Base-by-base conservation (phyloP, 495 filamentous ascomycete species). In the Lophiostoma macrostomum region DNA sequence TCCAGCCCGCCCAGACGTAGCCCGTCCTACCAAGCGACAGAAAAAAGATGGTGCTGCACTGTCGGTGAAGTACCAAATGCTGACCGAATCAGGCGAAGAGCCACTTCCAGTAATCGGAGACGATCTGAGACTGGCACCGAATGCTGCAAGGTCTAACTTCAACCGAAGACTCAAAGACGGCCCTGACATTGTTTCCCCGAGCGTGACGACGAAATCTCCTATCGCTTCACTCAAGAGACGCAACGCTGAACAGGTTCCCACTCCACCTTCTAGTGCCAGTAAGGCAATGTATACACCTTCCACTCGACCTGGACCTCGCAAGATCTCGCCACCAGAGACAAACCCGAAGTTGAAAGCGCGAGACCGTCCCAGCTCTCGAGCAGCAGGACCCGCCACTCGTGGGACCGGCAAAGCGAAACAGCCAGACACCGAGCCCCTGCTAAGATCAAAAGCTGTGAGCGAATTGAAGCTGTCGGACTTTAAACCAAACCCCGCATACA, bases 401-500 rank as follows among this genome's bases (percentile, higher is more conserved):
- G n/a, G n/a, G n/a, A n/a, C n/a, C n/a, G n/a, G n/a, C n/a, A n/a
- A n/a, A n/a, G n/a, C n/a, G n/a, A n/a, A n/a, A n/a, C n/a, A 12
- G 19, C 45, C 20, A 12, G 30, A 52, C 20, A 27, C 42, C 14
- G 13, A 38, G 18, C 24, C 30, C 32, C 56, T 58, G 11, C 56
- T 71, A 0, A 63, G 68, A 12, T 27, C 47, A 5, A 53, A 56
- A 13, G 65, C 61, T 1, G 20, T 63, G 1, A 28, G 31, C 20
- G 22, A 54, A 12, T 57, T 72, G 6, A 53, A 23, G 16, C 49
- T 69, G 12, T 53, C 75, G 2, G 83, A 94, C 71, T 96, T 98
- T 75, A 93, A 85, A 65, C 72, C 93, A 60, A 97, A 98, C 58
- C 81, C 89, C 1, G 66, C 74, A 11, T 71, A 71, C 39, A 95